Evolutionary conservation across 257 asterid species (phyloP).

Genomic region (Solanum bulbocastanum): DNA sequence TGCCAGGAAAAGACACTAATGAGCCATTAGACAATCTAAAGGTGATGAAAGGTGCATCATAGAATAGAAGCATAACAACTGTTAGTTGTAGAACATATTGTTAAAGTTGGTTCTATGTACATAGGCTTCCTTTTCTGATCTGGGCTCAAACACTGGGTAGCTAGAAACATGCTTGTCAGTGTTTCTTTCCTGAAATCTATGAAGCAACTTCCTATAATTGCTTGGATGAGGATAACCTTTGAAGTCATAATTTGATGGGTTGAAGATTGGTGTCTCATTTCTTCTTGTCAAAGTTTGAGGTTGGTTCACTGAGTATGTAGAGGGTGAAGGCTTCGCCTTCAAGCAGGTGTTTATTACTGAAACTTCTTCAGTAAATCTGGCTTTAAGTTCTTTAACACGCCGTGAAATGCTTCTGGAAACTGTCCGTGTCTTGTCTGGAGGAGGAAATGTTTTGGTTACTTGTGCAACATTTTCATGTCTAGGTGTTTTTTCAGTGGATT

Average conservation of each 20-base stretch:
- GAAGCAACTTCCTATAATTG: slow-evolving; percentile 8
- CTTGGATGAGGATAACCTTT: slow-evolving; percentile 38
- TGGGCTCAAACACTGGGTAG: slow-evolving; percentile 34
- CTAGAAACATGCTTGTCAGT: not conserved
- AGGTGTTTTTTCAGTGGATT: not conserved
- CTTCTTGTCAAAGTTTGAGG: not conserved
- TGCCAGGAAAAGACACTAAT: not conserved
- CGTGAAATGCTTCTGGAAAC: not conserved
- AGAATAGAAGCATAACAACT: not conserved
- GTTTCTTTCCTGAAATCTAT: not conserved
- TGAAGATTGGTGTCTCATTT: slow-evolving; percentile 39
- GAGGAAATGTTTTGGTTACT: slow-evolving; percentile 3
- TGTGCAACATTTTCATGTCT: slow-evolving; percentile 8
- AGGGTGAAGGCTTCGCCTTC: slow-evolving; percentile 25
- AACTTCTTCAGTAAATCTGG: slow-evolving; percentile 40
- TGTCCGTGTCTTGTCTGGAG: not conserved
- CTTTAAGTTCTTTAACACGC: slow-evolving; percentile 33
- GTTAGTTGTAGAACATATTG: not conserved
- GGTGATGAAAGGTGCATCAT: not conserved
- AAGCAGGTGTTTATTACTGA: slow-evolving; percentile 46
- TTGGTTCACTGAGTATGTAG: not conserved
- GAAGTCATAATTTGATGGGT: slow-evolving; percentile 42
- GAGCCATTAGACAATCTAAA: not conserved
- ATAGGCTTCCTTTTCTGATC: slow-evolving; percentile 10
- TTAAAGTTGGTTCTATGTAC: not conserved